Evolutionary conservation across 2,329 filamentous ascomycete species (phyloP), one percentile per base, ranked within the genome.

Genomic region (Pestalotiopsis sp.): DNA sequence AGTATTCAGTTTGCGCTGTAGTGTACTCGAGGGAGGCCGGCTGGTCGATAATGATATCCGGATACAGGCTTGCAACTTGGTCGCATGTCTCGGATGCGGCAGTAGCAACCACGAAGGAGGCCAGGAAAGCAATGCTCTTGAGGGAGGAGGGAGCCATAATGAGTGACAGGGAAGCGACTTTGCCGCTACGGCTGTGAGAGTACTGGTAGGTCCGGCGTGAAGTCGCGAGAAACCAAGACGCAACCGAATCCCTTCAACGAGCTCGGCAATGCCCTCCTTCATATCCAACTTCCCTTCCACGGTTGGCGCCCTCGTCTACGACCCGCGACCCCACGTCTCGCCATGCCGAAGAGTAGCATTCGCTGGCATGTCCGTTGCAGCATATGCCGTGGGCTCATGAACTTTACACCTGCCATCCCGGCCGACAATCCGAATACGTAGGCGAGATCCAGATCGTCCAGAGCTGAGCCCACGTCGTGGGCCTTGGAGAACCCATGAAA

Each of bases 1-100:
- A 85, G 74, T 85, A 85, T 25, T 84, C 75, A 7, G 73, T 75
- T 71, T 84, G 75, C 59, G 83, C 82, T 2, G 64, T 64, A 11
- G 71, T 75, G 71, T 84, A 85, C 14, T 73, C 72, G 7, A 78
- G 17, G 5, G 79, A 72, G 0, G 79, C 67, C 7, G 73, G 75
- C 31, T 76, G 73, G 66, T 81, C 74, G 27, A 81, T 71, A 14
- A 77, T 67, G 63, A 82, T 80, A 4, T 74, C 74, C 2, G 76
- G 63, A 65, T 65, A 76, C 17, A 72, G 69, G 13, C 66, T 72
- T 49, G 77, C 70, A n/a, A 84, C 76, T 2, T 74, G 76, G 13
- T 77, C 77, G 72, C 82, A 84, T 12, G 82, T 82, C 63, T 80
- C 70, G 55, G 73, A 71, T 49, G 74, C 73, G 14, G 69, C 45